Evolutionary conservation across 148 eudicot genomes (phyloP).

Genomic region (Vaccinium macrocarpon): DNA sequence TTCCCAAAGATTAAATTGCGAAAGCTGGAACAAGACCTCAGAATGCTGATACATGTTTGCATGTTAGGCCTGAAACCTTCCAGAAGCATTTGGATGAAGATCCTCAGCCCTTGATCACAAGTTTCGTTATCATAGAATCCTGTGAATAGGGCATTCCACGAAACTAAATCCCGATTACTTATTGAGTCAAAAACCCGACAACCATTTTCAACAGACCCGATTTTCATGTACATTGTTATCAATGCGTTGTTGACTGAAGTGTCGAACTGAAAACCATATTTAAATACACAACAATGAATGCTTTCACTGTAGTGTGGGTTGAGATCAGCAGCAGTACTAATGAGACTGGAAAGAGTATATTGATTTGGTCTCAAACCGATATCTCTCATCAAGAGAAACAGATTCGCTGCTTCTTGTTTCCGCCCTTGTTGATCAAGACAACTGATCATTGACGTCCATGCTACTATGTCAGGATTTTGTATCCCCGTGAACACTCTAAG

Average conservation of each 20-base stretch:
- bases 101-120: slow-evolving; percentile 27
- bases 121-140: slow-evolving; percentile 38
- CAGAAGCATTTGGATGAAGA: slow-evolving; percentile 36
- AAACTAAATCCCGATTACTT: slow-evolving; percentile 35
- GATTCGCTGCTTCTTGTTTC: slow-evolving; percentile 36
- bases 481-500: slow-evolving; percentile 30
- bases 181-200: slow-evolving; percentile 28
- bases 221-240: slow-evolving; percentile 40
- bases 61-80: slow-evolving; percentile 42
- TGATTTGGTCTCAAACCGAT: slow-evolving; percentile 39
- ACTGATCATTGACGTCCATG: slow-evolving; percentile 43
- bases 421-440: slow-evolving; percentile 43
- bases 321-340: slow-evolving; percentile 35
- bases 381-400: slow-evolving; percentile 33
- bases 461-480: slow-evolving; percentile 34
- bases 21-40: slow-evolving; percentile 42
- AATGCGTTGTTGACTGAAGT: slow-evolving; percentile 38
- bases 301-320: slow-evolving; percentile 28
- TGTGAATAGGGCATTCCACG: slow-evolving; percentile 47
- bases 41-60: slow-evolving; percentile 35
- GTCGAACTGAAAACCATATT: slow-evolving; percentile 40
- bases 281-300: slow-evolving; percentile 45
- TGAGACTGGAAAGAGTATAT: slow-evolving; percentile 35
- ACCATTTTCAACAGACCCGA: slow-evolving; percentile 27
- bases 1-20: slow-evolving; percentile 29